These are phyloP conservation scores for Colletotrichum spinosum DNA, from an alignment of 2,329 filamentous ascomycete species.

Conservation along the genomic window DNA sequence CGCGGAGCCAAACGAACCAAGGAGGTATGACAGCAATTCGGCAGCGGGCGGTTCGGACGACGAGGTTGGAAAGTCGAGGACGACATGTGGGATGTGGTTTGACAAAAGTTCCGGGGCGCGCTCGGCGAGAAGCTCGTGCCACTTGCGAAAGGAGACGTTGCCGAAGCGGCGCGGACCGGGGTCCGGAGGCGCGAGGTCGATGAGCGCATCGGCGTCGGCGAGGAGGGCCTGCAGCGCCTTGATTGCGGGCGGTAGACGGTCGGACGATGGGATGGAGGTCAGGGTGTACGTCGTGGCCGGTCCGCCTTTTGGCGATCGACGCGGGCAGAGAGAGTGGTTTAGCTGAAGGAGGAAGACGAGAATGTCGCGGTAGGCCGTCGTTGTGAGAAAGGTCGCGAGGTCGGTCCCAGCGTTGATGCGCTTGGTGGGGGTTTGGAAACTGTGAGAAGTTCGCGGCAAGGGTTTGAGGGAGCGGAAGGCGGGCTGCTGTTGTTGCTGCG, in stretches of 20 bases:
- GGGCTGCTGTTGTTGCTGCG: not conserved
- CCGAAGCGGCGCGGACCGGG: slow-evolving; percentile 90
- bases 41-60: slow-evolving; percentile 43
- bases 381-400: slow-evolving; percentile 82
- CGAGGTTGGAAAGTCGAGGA: slow-evolving; percentile 39
- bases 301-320: slow-evolving; percentile 56
- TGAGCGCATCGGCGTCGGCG: slow-evolving; percentile 70
- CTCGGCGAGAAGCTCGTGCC: slow-evolving; percentile 78
- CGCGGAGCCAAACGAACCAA: slow-evolving; percentile 88
- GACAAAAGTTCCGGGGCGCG: slow-evolving; percentile 65
- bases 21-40: slow-evolving; percentile 69
- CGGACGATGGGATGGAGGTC: slow-evolving; percentile 53
- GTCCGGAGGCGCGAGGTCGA: slow-evolving; percentile 85
- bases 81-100: slow-evolving; percentile 43
- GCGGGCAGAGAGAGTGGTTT: slow-evolving; percentile 86
- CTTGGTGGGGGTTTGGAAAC: slow-evolving; percentile 79
- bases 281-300: slow-evolving; percentile 56
- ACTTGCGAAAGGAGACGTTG: slow-evolving; percentile 89
- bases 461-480: slow-evolving; percentile 50
- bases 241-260: slow-evolving; percentile 64
- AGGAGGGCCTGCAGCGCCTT: slow-evolving; percentile 75
- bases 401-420: slow-evolving; percentile 87
- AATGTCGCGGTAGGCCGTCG: slow-evolving; percentile 87
- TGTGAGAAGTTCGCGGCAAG: slow-evolving; percentile 63
- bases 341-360: slow-evolving; percentile 90